Base-by-base conservation (phyloP, 2,329 filamentous ascomycete genomes). In the Pseudogymnoascus sp. region DNA sequence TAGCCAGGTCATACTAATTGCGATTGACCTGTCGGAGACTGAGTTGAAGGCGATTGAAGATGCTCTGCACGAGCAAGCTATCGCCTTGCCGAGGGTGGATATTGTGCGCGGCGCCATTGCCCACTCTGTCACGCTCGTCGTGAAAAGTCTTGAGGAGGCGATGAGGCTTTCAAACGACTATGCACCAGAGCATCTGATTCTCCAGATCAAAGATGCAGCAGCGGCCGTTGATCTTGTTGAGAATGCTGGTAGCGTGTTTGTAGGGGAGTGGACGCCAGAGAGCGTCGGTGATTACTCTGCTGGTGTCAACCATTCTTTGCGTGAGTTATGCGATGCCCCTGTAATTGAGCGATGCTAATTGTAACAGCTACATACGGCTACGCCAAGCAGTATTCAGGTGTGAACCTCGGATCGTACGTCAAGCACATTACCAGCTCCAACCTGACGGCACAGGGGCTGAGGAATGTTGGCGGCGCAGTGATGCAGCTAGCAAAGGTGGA, bases 361-460 rank as follows among this genome's bases (percentile, higher is more conserved):
- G 42, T 63, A 62, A 25, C 69, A 96, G 92, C 95, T 61, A 99
- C 95, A 0, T 99, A 97, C 73, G 95, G 95, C 42, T 99, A 96
- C 72, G 95, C 95, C 59, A 96, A 96, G 78, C 95, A 99, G 76
- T 99, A 99, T 79, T 97, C 92, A 5, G 95, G 95, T 61, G 95
- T 99, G 73, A 99, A 96, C 76, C 84, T 99, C 5, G 91, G 86
- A 34, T 97, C 93, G 2, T 99, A 97, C 78, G 84, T 96, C 75
- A 99, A 99, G 80, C 92, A 97, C 81, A 97, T 99, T 72, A 99
- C 95, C 38, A 95, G 90, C 78, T 91, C 92, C 0, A 90, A 96
- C 75, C 82, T 99, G 66, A 96, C 91, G 1, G 85, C 87, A 16
- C 84, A 96, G 71, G 95, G 95, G 21, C 79, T 99, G 66, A 83